phyloP scores from a whole-genome alignment of 139 green algal species.

The Astrephomene gubernaculifera region DNA sequence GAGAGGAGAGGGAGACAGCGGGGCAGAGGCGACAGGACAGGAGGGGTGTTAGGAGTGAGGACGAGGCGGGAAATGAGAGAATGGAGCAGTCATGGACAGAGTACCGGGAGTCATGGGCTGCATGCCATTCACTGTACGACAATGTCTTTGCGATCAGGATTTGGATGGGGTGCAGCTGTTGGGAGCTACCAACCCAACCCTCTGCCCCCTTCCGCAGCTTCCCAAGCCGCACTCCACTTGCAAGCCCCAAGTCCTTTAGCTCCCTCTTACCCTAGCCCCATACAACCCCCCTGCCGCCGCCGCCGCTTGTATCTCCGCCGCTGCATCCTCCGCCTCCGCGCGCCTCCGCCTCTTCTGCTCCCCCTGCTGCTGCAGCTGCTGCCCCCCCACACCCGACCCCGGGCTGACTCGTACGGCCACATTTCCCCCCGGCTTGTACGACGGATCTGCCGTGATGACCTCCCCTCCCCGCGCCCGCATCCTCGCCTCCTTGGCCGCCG shows the following conservation, averaged over 20 bases:
- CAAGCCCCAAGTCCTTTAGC: no score
- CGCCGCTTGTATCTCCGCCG: neutral
- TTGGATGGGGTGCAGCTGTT: no score
- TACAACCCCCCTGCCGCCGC: neutral
- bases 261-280: no score
- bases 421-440: constrained; percentile 39
- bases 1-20: neutral
- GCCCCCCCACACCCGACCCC: neutral
- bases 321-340: neutral
- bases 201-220: no score
- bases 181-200: no score
- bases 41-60: no score
- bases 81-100: no score
- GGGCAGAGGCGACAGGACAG: neutral
- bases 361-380: neutral
- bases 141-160: no score
- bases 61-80: no score
- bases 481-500: constrained; percentile 63
- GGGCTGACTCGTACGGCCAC: constrained; percentile 9
- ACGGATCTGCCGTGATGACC: constrained; percentile 72
- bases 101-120: no score
- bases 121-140: no score
- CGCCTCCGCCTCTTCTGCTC: neutral
- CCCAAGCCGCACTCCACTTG: no score
- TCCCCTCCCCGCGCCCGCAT: constrained; percentile 55